Evolutionary conservation across 1,284 basidiomycete genomes (phyloP), one percentile per base, ranked within the genome.

Genomic region (Volvariella surrecta): DNA sequence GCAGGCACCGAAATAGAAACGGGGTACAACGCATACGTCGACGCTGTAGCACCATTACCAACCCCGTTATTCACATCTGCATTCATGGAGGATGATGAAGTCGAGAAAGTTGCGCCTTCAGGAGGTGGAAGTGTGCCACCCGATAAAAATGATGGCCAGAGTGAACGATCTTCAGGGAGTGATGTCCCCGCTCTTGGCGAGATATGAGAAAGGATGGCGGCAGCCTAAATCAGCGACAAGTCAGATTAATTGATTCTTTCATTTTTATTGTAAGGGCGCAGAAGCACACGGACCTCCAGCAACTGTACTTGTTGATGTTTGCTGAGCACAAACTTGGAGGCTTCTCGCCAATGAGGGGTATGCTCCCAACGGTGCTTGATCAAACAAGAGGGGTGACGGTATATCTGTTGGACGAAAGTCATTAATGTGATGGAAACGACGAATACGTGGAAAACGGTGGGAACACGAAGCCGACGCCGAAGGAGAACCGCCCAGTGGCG

Each of bases 361-460:
- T 98, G 93, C 60, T 98, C 94, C 93, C 93, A 97, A 31, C 93
- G 85, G 58, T 97, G 93, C 66, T 97, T 97, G 67, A 94, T 89
- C 40, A 97, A 72, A 62, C 93, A 96, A 16, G 86, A 90, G 2
- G 92, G 93, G 59, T 97, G 93, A 39, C 91, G 82, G 63, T 96
- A 96, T 44, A 94, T 85, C 84, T 93, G 53, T 11, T 11, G 11
- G 11, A 28, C 24, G 24, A 28, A 28, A 28, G 6, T 28, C 24
- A 28, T 6, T 28, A 28, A 11, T 6, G 24, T 11, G 11, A 35
- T 11, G 17, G 18, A 37, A 35, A 35, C 32, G 45, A 30, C 17
- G 22, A 18, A 45, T 16, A 35, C 38, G 34, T 31, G 30, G 9
- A 15, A 31, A 31, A 31, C 30, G 30, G 30, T 15, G 30, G 30